Base-by-base conservation (phyloP, 2,329 filamentous ascomycete genomes). In the Diaporthe sp. region DNA sequence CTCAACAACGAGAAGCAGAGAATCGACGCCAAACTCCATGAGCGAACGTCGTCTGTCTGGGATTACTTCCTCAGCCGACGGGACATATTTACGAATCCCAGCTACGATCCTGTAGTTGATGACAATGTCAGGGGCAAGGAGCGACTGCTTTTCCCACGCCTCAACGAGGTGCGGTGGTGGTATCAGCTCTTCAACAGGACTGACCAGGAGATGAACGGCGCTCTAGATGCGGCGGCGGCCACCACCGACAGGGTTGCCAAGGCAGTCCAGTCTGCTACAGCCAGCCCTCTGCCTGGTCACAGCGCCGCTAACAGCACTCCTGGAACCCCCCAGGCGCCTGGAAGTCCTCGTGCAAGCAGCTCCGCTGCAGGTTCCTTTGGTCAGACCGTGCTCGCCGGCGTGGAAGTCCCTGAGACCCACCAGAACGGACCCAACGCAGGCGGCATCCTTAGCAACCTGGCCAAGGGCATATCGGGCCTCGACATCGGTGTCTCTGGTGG, bases 1-100 rank as follows among this genome's bases (percentile, higher is more conserved):
- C 98, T 94, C 84, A 98, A 99, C 84, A 97, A 92, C 72, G 97
- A 99, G 82, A 97, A 95, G 80, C 94, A 98, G 79, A 92, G 97
- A 4, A 86, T 91, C 22, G 93, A 97, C 56, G 89, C 91, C 30
- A 88, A 87, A 37, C 92, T 94, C 1, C 86, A 87, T 51, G 92
- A 95, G 78, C 89, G 91, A 71, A 97, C 95, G 4, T 89, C 93
- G 4, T 97, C 94, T 30, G 97, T 98, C 1, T 99, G 97, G 97
- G 94, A 97, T 78, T 98, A 98, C 81, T 98, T 99, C 83, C 86
- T 98, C 10, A 92, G 93, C 56, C 91, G 96, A 15, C 92, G 90
- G 77, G 87, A 90, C 27, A 94, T 98, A 79, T 99, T 98, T 79
- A 86, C 92, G 50, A 98, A 98, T 79, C 89, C 92, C 0, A 88